Conservation (phyloP, 1,139 yeast species). For the Scheffersomyces titani region DNA sequence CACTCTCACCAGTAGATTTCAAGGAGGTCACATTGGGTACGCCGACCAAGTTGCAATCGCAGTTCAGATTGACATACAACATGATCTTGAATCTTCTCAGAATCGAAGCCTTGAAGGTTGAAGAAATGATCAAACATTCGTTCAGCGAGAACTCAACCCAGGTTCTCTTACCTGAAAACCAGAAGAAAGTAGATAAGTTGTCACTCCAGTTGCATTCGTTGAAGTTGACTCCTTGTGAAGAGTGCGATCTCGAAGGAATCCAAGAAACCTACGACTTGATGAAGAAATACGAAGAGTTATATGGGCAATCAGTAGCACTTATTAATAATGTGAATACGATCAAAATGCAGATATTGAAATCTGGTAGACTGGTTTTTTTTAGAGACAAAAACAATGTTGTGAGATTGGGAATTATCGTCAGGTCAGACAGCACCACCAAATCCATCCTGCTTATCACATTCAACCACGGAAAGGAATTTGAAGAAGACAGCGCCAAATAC, state of each 20-base stretch:
- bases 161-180: slow-evolving; percentile 83
- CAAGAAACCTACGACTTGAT: slow-evolving; percentile 48
- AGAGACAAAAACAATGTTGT: slow-evolving; percentile 45
- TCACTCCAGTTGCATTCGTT: slow-evolving; percentile 47
- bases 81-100: slow-evolving; percentile 91
- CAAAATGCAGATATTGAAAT: slow-evolving; percentile 43
- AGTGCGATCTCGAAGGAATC: slow-evolving; percentile 39
- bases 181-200: slow-evolving; percentile 58
- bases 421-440: slow-evolving; percentile 31
- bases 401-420: slow-evolving; percentile 57
- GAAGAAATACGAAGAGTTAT: slow-evolving; percentile 44
- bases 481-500: slow-evolving; percentile 22
- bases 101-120: slow-evolving; percentile 91
- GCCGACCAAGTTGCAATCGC: slow-evolving; percentile 87
- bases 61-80: slow-evolving; percentile 89
- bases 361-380: slow-evolving; percentile 65
- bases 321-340: slow-evolving; percentile 43
- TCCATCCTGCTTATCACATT: slow-evolving; percentile 43
- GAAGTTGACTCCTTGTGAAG: slow-evolving; percentile 38
- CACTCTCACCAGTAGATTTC: slow-evolving; percentile 60
- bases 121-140: slow-evolving; percentile 95
- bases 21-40: slow-evolving; percentile 83
- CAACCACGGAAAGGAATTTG: slow-evolving; percentile 44
- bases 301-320: slow-evolving; percentile 49
- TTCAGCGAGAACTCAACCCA: slow-evolving; percentile 92